Evolutionary conservation across 805 yeast species (phyloP).

Genomic region (Yarrowia sp.): DNA sequence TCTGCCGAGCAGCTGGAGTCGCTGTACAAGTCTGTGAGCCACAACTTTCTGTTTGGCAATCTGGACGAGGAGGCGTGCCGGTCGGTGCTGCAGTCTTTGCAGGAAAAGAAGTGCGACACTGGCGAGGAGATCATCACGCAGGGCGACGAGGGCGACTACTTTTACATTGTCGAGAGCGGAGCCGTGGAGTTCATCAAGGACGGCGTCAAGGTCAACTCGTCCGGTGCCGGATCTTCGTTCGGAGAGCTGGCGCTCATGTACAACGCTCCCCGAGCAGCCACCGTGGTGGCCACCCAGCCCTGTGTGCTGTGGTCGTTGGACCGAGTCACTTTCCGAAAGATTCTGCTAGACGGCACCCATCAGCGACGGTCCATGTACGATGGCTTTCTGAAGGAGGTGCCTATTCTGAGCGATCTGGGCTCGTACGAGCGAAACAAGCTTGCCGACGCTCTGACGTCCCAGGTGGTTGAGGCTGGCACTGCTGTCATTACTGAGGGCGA

Average conservation of each 20-base stretch:
- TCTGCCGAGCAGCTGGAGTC: slow-evolving; percentile 57
- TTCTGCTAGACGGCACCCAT: slow-evolving; percentile 83
- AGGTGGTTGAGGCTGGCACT: slow-evolving; percentile 64
- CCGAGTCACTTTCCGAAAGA: slow-evolving; percentile 87
- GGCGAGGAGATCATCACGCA: slow-evolving; percentile 73
- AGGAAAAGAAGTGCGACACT: slow-evolving; percentile 59
- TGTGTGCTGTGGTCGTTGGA: slow-evolving; percentile 88
- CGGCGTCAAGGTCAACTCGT: slow-evolving; percentile 62
- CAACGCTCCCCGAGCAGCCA: slow-evolving; percentile 96
- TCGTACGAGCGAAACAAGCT: slow-evolving; percentile 82
- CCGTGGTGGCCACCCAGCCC: slow-evolving; percentile 71
- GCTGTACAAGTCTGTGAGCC: slow-evolving; percentile 65
- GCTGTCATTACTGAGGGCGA: slow-evolving; percentile 85
- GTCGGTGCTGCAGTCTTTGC: slow-evolving; percentile 79
- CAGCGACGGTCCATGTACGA: slow-evolving; percentile 89
- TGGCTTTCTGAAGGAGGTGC: slow-evolving; percentile 79
- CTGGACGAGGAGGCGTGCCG: slow-evolving; percentile 73
- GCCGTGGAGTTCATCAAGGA: slow-evolving; percentile 75
- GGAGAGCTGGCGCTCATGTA: slow-evolving; percentile 98
- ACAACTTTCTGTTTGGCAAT: slow-evolving; percentile 80
- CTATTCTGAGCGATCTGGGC: slow-evolving; percentile 68
- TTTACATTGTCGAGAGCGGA: slow-evolving; percentile 83
- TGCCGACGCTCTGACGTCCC: slow-evolving; percentile 90
- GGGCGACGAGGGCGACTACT: slow-evolving; percentile 93
- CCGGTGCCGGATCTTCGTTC: slow-evolving; percentile 86